A percentile compares a stretch with the other conserved stretches of the same genome.
Conservation (phyloP, 176 grass and related monocot genomes). For the Aegilops speltoides region DNA sequence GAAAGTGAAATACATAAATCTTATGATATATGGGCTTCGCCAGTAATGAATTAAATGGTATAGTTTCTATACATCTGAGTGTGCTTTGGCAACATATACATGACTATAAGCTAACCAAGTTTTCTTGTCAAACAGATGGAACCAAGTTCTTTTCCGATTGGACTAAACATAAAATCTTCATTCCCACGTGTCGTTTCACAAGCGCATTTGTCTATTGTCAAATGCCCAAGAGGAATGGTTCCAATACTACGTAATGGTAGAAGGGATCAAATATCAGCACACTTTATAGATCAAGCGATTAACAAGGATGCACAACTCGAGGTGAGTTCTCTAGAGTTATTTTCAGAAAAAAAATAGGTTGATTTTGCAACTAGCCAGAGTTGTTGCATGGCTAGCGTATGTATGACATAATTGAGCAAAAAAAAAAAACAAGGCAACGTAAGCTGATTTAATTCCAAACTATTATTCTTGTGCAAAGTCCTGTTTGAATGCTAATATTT, state of each 20-base stretch:
- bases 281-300: background rate
- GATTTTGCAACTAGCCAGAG: background rate
- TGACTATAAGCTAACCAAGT: background rate
- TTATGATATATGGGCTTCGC: background rate
- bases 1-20: background rate
- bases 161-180: background rate
- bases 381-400: background rate
- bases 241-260: background rate
- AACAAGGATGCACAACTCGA: background rate
- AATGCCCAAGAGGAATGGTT: slow-evolving; percentile 11
- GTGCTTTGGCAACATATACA: background rate
- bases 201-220: background rate
- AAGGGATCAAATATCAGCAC: background rate
- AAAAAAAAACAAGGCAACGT: background rate
- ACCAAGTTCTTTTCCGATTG: background rate
- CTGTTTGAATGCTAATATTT: background rate
- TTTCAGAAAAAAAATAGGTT: background rate
- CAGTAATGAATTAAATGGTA: background rate
- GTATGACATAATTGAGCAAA: background rate
- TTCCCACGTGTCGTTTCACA: background rate
- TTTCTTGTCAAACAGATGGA: background rate
- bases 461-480: background rate
- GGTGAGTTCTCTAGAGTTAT: background rate
- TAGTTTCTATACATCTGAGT: background rate
- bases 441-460: background rate